Evolutionary conservation across 2,329 filamentous ascomycete species (phyloP).

Genomic region (Sphaceloma murrayae): DNA sequence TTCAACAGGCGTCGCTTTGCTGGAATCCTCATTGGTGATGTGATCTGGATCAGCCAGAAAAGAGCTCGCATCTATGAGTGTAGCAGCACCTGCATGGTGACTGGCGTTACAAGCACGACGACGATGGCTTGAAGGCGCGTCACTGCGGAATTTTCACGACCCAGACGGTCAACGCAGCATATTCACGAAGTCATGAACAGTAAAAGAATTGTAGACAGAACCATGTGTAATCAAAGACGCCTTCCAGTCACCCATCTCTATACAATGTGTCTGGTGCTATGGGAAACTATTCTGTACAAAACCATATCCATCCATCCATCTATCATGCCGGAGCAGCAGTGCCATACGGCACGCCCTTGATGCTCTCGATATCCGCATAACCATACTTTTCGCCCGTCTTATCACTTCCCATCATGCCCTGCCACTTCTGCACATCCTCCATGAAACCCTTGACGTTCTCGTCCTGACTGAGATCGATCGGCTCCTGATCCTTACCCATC

Average conservation of each 20-base stretch:
- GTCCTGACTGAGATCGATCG: slow-evolving; percentile 42
- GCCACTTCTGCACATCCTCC: slow-evolving; percentile 41
- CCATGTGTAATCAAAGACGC: no score
- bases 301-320: background rate
- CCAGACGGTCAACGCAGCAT: background rate
- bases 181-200: slow-evolving; percentile 6
- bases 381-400: slow-evolving; percentile 35
- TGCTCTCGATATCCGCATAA: slow-evolving; percentile 37
- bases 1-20: background rate
- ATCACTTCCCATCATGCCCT: slow-evolving; percentile 33
- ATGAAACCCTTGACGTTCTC: slow-evolving; percentile 41
- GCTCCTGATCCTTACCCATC: slow-evolving; percentile 44
- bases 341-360: slow-evolving; percentile 32
- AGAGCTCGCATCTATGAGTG: no score
- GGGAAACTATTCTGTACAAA: background rate
- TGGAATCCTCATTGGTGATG: no score
- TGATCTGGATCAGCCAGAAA: no score
- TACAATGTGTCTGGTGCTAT: background rate
- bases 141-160: no score
- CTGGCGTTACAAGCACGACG: no score
- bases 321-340: slow-evolving; percentile 16
- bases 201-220: slow-evolving; percentile 1
- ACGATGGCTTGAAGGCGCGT: no score
- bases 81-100: slow-evolving; percentile 10
- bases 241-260: slow-evolving; percentile 2